Base-by-base conservation (phyloP, 2,329 filamentous ascomycete genomes). In the Septoria petroselini region DNA sequence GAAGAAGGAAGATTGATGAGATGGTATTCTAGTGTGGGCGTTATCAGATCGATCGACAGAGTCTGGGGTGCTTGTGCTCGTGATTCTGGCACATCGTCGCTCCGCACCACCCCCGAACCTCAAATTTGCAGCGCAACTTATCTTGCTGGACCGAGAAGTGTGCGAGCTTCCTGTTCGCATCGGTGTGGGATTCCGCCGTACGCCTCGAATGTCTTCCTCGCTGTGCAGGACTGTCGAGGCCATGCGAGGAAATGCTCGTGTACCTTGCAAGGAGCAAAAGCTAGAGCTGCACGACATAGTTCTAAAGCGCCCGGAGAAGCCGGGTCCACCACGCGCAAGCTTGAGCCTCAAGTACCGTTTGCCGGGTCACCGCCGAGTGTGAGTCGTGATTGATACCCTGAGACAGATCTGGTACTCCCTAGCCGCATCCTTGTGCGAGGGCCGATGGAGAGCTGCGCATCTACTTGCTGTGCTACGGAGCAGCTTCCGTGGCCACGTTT, bases 221-320 rank as follows among this genome's bases (percentile, higher is more conserved):
- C 23, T 5, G 23, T 27, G 23, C 23, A 27, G 9, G 23, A 27
- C 23, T 38, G 17, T 38, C 12, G 15, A 11, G 35, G 21, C 17
- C 9, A 11, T 19, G 18, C 35, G 35, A 38, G 18, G 17, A 4
- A 38, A 12, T 18, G 30, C 23, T 33, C 14, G n/a, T 33, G 50
- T 48, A 43, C 50, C 50, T 49, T 44, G 40, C 50, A 53, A 25
- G 43, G 15, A 38, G 43, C 41, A 35, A 38, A 21, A 41, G 43
- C 41, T 44, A 38, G 27, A 41, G 35, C 48, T 52, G 49, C 50
- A 52, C 43, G 44, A 53, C 50, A 53, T 41, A 46, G 29, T 31
- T 47, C 50, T 43, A n/a, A n/a, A 27, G 23, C 9, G 23, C 23
- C 42, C 46, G 18, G 18, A 15, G 15, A 44, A 44, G 41, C 41